Evolutionary conservation across 441 rosid genomes (phyloP), one percentile per base, ranked within the genome.

Genomic region (Geranium incanum): DNA sequence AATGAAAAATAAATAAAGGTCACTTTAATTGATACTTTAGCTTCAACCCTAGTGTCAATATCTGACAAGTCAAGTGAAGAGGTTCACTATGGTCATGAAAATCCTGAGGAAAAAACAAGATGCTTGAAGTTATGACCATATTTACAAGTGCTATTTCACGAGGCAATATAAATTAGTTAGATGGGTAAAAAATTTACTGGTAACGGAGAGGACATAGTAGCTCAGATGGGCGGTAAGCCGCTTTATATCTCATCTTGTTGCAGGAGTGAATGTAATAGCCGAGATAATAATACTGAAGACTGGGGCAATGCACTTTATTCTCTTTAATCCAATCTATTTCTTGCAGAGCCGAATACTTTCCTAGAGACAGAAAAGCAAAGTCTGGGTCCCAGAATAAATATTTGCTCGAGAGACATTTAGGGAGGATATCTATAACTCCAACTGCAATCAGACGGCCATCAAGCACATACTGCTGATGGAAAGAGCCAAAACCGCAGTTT

Each of bases 361-460:
- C 99, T 43, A 87, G 81, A 9, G 99, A 92, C 59, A 94, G 73
- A 72, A 80, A 88, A 69, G 97, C 91, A 67, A 79, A 82, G 77
- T 92, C 99, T 19, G 99, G 97, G 78, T 94, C 99, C 97, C 99
- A 94, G 79, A 94, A 92, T 59, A 94, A 80, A 80, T 92, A 94
- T 79, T 89, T 90, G 86, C 99, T 94, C 0, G 97, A 94, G 81
- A 94, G 81, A 79, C 97, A 92, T 77, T 81, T 86, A 33, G 99
- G 99, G 60, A 94, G 95, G 77, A 92, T 81, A 80, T 94, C 99
- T 23, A 94, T 67, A 16, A 94, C 95, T 57, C 99, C 99, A 52
- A 92, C 97, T 39, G 95, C 97, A 81, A 94, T 87, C 33, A 94
- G 85, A 72, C 52, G 87, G 23, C 85, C 97, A 80, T 94, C 90